A percentile compares a stretch with the other conserved stretches of the same genome.
These are phyloP conservation scores for Malus fusca DNA, from an alignment of 306 rosid genomes.

Conservation along the genomic window DNA sequence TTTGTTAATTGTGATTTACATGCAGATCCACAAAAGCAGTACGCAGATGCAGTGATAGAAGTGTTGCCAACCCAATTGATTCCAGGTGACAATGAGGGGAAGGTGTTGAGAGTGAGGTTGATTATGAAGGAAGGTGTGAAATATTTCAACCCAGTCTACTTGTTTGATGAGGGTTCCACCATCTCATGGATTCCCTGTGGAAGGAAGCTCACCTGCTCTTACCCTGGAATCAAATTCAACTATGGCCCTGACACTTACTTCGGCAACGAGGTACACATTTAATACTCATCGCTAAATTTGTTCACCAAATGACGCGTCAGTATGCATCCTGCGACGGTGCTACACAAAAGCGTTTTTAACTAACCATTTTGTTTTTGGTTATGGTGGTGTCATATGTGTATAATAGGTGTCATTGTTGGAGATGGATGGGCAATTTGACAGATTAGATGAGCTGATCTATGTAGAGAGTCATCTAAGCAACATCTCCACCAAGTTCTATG, in stretches of 20 bases:
- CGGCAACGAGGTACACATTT: slow-evolving; percentile 58
- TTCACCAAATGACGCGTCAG: background rate
- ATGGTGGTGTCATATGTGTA: background rate
- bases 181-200: slow-evolving; percentile 98
- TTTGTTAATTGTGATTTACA: background rate
- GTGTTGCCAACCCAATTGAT: slow-evolving; percentile 84
- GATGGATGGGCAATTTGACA: slow-evolving; percentile 99
- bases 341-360: background rate
- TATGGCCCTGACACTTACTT: slow-evolving; percentile 81
- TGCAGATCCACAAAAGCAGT: slow-evolving; percentile 93
- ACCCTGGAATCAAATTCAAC: slow-evolving; percentile 91
- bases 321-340: background rate
- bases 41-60: slow-evolving; percentile 97
- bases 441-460: slow-evolving; percentile 90
- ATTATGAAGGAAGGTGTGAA: slow-evolving; percentile 90
- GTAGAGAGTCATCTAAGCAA: slow-evolving; percentile 96
- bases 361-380: background rate
- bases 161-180: slow-evolving; percentile 95
- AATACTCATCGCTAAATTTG: too few relatives aligned
- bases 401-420: slow-evolving; percentile 80
- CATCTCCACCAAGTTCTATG: slow-evolving; percentile 85
- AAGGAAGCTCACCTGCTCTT: slow-evolving; percentile 97
- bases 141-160: slow-evolving; percentile 76
- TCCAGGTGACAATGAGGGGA: slow-evolving; percentile 89
- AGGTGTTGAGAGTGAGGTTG: slow-evolving; percentile 81